Base-by-base conservation (phyloP, 371 early-diverging fungal genomes). In the Batrachochytrium dendrobatidis region DNA sequence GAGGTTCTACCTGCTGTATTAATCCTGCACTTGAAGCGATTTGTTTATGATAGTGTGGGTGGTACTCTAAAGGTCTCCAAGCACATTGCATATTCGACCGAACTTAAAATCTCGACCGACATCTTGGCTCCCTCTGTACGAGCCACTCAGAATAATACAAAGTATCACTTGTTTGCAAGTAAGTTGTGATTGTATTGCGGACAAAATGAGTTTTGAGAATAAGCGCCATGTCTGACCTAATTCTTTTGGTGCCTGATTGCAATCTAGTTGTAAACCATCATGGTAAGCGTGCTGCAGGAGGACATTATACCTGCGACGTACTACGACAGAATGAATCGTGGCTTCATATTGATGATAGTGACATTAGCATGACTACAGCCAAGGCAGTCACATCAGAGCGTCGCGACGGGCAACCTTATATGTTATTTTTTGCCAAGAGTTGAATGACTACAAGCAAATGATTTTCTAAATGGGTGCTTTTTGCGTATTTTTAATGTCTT, bases 281-380 rank as follows among this genome's bases (percentile, higher is more conserved):
- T 68, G 97, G 98, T 17, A 69, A 75, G 55, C 77, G 79, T 28
- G 90, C 95, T 28, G 84, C 81, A 12, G 97, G 94, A 34, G 98
- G 98, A 5, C 98, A 98, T 68, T 98, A 98, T 72, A 98, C 97
- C 3, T 94, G 94, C 74, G 92, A 92, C 72, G 83, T 98, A 25
- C 67, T 69, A 56, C 59, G 68, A 48, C 76, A 88, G 59, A 77
- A 81, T 58, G 82, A 82, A 34, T 81, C 85, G 69, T 97, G 95
- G 96, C 80, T 92, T 53, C 89, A 85, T 57, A 86, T 93, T 53
- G 94, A 97, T 70, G 98, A 97, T 70, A 85, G 87, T 25, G 81
- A 76, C 39, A 86, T 95, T 58, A 76, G 69, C 29, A 71, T 72
- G 48, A 73, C 89, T 57, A 61, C 79, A 39, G 85, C 79, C 43